phyloP scores from a whole-genome alignment of 768 basidiomycete genomes.

The Mycena leptocephala region DNA sequence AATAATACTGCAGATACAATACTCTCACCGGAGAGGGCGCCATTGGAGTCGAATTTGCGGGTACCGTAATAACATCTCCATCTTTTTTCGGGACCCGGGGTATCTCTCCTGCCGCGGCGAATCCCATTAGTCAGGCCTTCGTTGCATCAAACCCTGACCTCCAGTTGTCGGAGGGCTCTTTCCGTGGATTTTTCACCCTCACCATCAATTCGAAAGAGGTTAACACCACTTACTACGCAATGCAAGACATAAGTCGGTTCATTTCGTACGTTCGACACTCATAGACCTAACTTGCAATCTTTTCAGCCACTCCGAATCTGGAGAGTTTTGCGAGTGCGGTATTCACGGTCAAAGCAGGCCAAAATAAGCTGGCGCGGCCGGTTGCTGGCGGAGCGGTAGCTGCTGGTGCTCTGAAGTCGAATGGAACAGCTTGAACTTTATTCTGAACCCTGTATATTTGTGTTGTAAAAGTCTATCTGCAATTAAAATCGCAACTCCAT shows the following conservation, averaged over 20 bases:
- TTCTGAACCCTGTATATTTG: background rate
- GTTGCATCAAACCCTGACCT: slow-evolving; percentile 64
- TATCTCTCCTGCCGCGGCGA: slow-evolving; percentile 56
- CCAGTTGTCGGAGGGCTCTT: slow-evolving; percentile 75
- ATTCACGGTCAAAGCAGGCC: slow-evolving; percentile 60
- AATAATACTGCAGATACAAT: slow-evolving; percentile 57
- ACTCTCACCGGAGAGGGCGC: slow-evolving; percentile 64
- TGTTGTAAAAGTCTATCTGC: no score
- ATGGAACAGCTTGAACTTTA: background rate
- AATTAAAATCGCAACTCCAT: background rate
- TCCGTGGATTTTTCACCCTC: slow-evolving; percentile 73
- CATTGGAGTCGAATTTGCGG: slow-evolving; percentile 75
- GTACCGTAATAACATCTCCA: slow-evolving; percentile 70
- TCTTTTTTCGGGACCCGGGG: slow-evolving; percentile 64
- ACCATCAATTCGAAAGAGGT: slow-evolving; percentile 61
- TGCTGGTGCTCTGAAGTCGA: slow-evolving; percentile 60
- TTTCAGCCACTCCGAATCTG: slow-evolving; percentile 57
- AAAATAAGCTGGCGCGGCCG: slow-evolving; percentile 64
- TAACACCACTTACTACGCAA: slow-evolving; percentile 70
- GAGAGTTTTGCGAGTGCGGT: slow-evolving; percentile 62
- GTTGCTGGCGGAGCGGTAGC: slow-evolving; percentile 63
- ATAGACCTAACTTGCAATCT: background rate
- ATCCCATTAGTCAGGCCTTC: slow-evolving; percentile 54
- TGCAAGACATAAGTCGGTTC: slow-evolving; percentile 63
- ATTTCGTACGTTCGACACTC: background rate